phyloP scores from a whole-genome alignment of 257 asterid species.

The Plantago elongata region DNA sequence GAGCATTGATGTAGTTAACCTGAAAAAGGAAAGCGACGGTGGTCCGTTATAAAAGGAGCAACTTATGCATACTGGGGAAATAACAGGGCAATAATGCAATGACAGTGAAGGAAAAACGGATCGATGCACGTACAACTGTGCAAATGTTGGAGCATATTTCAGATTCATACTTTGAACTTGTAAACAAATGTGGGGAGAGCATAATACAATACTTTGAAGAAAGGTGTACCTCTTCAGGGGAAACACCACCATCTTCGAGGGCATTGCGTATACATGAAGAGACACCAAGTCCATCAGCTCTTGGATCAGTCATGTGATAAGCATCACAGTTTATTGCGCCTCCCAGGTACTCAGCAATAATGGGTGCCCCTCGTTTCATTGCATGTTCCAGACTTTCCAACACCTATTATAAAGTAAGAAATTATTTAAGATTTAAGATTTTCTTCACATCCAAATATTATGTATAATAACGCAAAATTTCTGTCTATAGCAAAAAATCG shows the following conservation, averaged over 20 bases:
- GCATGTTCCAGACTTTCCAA: constrained; percentile 99
- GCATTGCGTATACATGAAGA: constrained; percentile 77
- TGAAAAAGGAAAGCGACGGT: constrained; percentile 24
- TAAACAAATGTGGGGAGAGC: not conserved
- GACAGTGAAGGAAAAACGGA: no score
- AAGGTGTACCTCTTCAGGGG: constrained; percentile 74
- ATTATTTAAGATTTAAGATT: not conserved
- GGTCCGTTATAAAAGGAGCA: no score
- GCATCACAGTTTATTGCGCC: constrained; percentile 97
- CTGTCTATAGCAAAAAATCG: no score
- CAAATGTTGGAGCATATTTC: no score
- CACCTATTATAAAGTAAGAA: constrained; percentile 44
- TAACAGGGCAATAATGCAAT: no score
- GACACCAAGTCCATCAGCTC: constrained; percentile 96
- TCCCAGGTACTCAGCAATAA: constrained; percentile 92
- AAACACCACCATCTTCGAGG: constrained; percentile 87
- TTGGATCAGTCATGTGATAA: constrained; percentile 96
- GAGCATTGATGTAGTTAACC: constrained; percentile 68
- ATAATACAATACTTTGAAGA: not conserved
- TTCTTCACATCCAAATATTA: no score
- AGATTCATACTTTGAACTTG: not conserved
- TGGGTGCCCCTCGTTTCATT: constrained; percentile 84
- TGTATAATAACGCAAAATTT: no score
- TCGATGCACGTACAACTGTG: no score
- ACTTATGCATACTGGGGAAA: no score